Evolutionary conservation across 306 rosid species (phyloP), one percentile per base, ranked within the genome.

Genomic region (Ormosia semicastrata): DNA sequence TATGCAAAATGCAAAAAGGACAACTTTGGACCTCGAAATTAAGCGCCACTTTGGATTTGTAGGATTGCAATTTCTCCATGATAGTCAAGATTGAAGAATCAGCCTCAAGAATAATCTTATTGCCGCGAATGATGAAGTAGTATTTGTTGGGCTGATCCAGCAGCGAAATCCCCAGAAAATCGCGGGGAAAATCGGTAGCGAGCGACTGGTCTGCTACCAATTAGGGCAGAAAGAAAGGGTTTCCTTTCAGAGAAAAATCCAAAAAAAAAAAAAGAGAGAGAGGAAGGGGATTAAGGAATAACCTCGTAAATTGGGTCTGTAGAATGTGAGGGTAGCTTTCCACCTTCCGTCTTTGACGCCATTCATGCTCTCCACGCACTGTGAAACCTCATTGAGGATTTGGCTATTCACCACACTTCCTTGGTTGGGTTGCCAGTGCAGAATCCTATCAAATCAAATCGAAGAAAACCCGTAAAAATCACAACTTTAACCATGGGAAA

Each of bases 1-100:
- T 24, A 24, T 24, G 24, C 24, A 24, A 24, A 24, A 24, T 24
- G 24, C 24, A 24, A 24, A 24, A 24, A 24, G 24, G 24, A 24
- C 24, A 24, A 24, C 24, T 24, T 24, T 24, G 24, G 24, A 24
- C 97, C 93, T 95, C 99, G 44, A 95, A 93, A 89, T 88, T 80
- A 57, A 95, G 96, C 0, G 96, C 89, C 17, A 93, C 88, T 66
- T 88, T 92, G 46, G 89, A 86, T 84, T 91, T 92, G 82, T 93
- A 95, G 33, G 99, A 95, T 91, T 95, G 99, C 73, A 93, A 79
- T 53, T 93, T 95, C 88, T 95, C 99, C 98, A 93, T 93, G 33
- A 95, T 91, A 8, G 81, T 82, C 81, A 89, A 87, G 81, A 93
- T 95, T 0, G 99, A 64, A 14, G 93, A 91, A 82, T 95, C 95